Evolutionary conservation across 1,284 basidiomycete genomes (phyloP).

Genomic region (Leccinum colubrinum): DNA sequence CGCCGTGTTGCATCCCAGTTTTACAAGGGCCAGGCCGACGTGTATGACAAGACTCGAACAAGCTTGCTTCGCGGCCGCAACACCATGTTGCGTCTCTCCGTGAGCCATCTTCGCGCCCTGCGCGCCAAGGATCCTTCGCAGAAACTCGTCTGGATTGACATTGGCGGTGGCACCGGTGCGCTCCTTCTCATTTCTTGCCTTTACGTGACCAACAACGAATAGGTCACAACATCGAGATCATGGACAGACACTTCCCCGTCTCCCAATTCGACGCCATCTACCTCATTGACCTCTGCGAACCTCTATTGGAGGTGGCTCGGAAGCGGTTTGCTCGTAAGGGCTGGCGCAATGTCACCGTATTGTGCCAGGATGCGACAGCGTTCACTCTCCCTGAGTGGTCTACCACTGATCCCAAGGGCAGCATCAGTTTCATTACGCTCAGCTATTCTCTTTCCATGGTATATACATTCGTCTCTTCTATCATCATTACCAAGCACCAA

Average conservation of each 20-base stretch:
- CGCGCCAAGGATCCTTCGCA: slow-evolving; percentile 41
- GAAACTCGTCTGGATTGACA: slow-evolving; percentile 76
- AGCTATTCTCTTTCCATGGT: slow-evolving; percentile 78
- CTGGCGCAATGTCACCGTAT: slow-evolving; percentile 73
- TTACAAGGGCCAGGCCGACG: slow-evolving; percentile 67
- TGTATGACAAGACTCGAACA: slow-evolving; percentile 64
- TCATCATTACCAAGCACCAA: neutral
- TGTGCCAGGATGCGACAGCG: slow-evolving; percentile 74
- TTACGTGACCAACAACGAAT: slow-evolving; percentile 1
- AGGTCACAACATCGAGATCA: slow-evolving; percentile 83
- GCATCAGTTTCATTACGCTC: slow-evolving; percentile 61
- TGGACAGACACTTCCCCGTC: slow-evolving; percentile 71
- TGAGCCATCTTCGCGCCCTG: slow-evolving; percentile 61
- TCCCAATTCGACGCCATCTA: slow-evolving; percentile 70
- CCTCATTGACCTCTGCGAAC: slow-evolving; percentile 75
- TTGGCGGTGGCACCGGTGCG: slow-evolving; percentile 77
- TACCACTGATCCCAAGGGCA: slow-evolving; percentile 49
- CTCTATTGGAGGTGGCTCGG: slow-evolving; percentile 71
- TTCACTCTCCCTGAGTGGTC: slow-evolving; percentile 69
- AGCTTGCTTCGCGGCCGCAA: slow-evolving; percentile 63
- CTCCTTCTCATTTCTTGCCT: neutral
- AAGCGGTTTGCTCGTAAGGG: slow-evolving; percentile 67
- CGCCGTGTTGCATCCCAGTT: slow-evolving; percentile 38
- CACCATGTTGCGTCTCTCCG: slow-evolving; percentile 51
- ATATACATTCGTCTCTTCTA: slow-evolving; percentile 21